These are phyloP conservation scores for Potentilla sterilis DNA, from an alignment of 306 rosid genomes.

Conservation along the genomic window DNA sequence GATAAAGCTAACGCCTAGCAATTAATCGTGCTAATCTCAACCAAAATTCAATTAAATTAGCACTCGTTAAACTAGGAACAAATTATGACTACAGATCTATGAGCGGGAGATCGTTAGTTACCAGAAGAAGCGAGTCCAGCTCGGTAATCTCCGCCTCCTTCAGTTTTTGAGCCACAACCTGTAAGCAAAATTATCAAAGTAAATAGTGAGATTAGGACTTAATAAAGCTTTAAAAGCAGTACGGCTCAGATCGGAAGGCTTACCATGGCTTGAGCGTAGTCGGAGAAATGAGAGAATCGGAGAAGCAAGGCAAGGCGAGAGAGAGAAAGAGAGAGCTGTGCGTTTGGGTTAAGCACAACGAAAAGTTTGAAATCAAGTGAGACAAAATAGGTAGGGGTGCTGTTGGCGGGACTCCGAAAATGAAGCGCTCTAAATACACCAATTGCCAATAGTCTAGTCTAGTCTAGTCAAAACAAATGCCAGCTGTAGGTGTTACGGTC, in stretches of 20 bases:
- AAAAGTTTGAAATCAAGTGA: constrained; percentile 33
- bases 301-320: too few relatives aligned
- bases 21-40: background rate
- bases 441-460: too few relatives aligned
- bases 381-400: too few relatives aligned
- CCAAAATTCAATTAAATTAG: background rate
- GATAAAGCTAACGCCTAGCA: constrained; percentile 12
- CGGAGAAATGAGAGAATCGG: too few relatives aligned
- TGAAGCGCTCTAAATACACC: too few relatives aligned
- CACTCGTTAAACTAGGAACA: background rate
- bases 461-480: too few relatives aligned
- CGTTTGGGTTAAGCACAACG: too few relatives aligned
- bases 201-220: constrained; percentile 6
- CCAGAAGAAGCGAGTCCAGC: constrained; percentile 98
- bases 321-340: constrained; percentile 5
- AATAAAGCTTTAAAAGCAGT: background rate
- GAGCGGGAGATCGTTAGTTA: constrained; percentile 35
- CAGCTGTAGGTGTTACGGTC: background rate
- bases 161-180: constrained; percentile 84
- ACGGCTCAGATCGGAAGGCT: constrained; percentile 17
- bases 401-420: constrained; percentile 41
- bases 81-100: background rate
- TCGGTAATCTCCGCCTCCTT: constrained; percentile 92
- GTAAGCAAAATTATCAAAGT: constrained; percentile 22
- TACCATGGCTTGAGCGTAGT: constrained; percentile 44